Percentiles rank a stretch among this genome's conserved stretches.
These are phyloP conservation scores for Lichtheimia ramosa DNA, from an alignment of 371 early-diverging fungal species.

Conservation along the genomic window DNA sequence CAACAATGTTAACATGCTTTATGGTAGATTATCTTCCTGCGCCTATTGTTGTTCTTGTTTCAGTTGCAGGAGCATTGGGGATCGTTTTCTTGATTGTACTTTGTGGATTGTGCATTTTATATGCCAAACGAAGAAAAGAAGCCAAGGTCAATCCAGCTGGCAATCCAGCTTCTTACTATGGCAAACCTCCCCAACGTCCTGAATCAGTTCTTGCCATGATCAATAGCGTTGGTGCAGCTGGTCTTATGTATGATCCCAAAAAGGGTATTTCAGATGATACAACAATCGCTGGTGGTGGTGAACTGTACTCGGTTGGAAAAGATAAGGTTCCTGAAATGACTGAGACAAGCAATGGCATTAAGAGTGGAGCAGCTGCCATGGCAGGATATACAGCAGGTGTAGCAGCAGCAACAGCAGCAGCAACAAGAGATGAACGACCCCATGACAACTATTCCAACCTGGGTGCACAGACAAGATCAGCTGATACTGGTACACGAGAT, in stretches of 20 bases:
- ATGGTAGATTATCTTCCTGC: slow-evolving; percentile 45
- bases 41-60: slow-evolving; percentile 66
- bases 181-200: slow-evolving; percentile 45
- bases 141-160: slow-evolving; percentile 28
- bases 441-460: not conserved
- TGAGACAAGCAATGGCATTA: not conserved
- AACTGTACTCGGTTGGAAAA: not conserved
- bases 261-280: not conserved
- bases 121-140: slow-evolving; percentile 34
- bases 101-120: slow-evolving; percentile 46
- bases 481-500: not conserved
- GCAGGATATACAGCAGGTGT: not conserved
- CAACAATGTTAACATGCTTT: slow-evolving; percentile 17
- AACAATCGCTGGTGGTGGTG: not conserved
- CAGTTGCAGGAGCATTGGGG: slow-evolving; percentile 67
- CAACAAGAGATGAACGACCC: not conserved
- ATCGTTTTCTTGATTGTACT: slow-evolving; percentile 71
- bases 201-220: slow-evolving; percentile 40
- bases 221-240: slow-evolving; percentile 12
- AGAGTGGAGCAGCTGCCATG: not conserved
- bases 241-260: slow-evolving; percentile 5
- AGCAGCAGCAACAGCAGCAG: not conserved
- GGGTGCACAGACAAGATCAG: not conserved
- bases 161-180: slow-evolving; percentile 36
- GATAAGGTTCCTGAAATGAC: not conserved